These are phyloP conservation scores for Phytopythium helicoides DNA, from an alignment of 352 stramenopile genomes.

Conservation along the genomic window DNA sequence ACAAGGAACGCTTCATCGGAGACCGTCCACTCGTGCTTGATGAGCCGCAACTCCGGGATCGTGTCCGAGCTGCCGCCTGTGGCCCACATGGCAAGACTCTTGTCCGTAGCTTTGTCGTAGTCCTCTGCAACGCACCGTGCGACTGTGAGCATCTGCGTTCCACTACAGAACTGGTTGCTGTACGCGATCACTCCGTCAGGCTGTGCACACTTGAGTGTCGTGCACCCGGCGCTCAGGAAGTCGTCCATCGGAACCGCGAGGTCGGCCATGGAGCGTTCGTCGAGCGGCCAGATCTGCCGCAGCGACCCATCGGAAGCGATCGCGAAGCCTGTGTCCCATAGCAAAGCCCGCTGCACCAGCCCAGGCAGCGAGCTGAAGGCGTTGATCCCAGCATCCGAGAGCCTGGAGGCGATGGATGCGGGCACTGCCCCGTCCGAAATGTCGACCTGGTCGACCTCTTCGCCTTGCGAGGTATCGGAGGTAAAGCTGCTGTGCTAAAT, in stretches of 20 bases:
- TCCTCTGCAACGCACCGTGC: constrained; percentile 31
- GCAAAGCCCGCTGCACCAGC: constrained; percentile 24
- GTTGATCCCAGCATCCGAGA: constrained; percentile 9
- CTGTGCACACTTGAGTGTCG: constrained; percentile 22
- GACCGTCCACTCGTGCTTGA: constrained; percentile 12
- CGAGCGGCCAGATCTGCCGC: constrained; percentile 24
- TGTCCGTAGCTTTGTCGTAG: constrained; percentile 22
- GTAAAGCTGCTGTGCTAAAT: constrained; percentile 18
- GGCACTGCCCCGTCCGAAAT: neutral
- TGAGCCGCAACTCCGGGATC: constrained; percentile 15
- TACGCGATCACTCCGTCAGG: constrained; percentile 17
- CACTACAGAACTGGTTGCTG: constrained; percentile 19
- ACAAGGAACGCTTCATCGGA: constrained; percentile 13
- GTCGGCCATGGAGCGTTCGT: constrained; percentile 23
- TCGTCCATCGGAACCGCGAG: constrained; percentile 25
- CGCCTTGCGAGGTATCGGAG: neutral
- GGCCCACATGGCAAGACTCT: constrained; percentile 31
- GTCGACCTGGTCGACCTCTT: neutral
- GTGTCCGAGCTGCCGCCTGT: constrained; percentile 11
- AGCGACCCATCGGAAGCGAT: constrained; percentile 9
- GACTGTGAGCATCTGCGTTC: constrained; percentile 25
- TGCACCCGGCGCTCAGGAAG: constrained; percentile 29
- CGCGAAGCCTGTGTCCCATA: constrained; percentile 32
- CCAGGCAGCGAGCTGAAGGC: constrained; percentile 20
- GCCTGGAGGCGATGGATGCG: neutral